Base-by-base conservation (phyloP, 306 rosid species). In the Pterocarpus santalinus region DNA sequence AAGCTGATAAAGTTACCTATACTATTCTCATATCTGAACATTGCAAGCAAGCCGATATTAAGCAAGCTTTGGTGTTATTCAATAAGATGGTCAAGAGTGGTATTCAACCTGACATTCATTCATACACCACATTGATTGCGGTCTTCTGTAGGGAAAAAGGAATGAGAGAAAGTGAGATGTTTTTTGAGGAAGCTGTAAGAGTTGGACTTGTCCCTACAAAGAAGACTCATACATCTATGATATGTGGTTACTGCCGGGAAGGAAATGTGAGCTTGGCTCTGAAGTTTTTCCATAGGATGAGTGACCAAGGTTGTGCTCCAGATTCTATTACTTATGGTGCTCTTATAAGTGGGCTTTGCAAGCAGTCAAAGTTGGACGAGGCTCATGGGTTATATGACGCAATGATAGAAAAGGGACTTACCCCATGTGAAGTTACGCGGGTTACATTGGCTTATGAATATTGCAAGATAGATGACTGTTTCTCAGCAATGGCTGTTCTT, bases 341-440 rank as follows among this genome's bases (percentile, higher is more conserved):
- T 46, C 86, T 93, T 77, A 93, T 95, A 76, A 93, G 99, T 17
- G 97, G 99, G 35, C 92, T 93, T 52, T 93, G 97, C 83, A 93
- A 86, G 78, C 93, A 87, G 51, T 90, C 85, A 15, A 91, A 88
- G 85, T 78, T 90, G 88, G 90, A 89, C 0, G 89, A 93, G 83
- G 98, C 97, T 69, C 89, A 80, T n/a, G 62, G 73, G 28, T 56
- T 93, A 56, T 91, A 90, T 60, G 92, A 90, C 32, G 41, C 84
- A 39, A 89, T 91, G 98, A 82, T 90, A 46, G 92, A 93, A 63
- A 91, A 90, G 83, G 96, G 98, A 66, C 49, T 93, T 64, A 79
- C 86, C 39, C 99, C 97, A 5, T 93, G 97, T 74, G 98, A 95
- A 89, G 98, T 95, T 72, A 90, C 97, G 46, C 88, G 97, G 83